Evolutionary conservation across 768 basidiomycete genomes (phyloP), one percentile per base, ranked within the genome.

Genomic region (Chalciporus piperatus): DNA sequence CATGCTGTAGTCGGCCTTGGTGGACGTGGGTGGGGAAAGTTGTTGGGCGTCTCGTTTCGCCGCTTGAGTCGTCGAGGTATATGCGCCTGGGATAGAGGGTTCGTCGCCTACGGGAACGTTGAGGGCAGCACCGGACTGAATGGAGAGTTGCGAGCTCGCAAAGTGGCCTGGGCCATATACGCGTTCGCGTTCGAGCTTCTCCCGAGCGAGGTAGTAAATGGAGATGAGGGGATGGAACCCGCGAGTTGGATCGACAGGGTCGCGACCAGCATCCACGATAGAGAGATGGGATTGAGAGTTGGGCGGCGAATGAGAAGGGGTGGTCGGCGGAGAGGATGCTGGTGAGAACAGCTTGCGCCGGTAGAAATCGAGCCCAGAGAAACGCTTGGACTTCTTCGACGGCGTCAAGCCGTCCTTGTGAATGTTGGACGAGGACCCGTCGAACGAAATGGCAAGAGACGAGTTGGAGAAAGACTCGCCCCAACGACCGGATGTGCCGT

Each of bases 201-300:
- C 97, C 47, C 92, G 78, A 5, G 95, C 90, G 17, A 99, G 83
- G 74, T 85, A 98, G 69, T 99, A 99, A 73, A 99, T 98, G 27
- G 94, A 92, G 41, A 98, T 80, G 23, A 99, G 78, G 0, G 93
- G 95, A 66, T 98, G 93, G 74, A 92, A 99, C 1, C 94, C 97
- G 48, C 82, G 75, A 13, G 92, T 96, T 5, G 96, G 95, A 64
- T 99, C 96, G 55, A 74, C 57, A 11, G 77, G 78, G 54, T 85
- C 73, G 52, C 75, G 77, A 47, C 75, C 68, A 12, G 69, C 53
- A 67, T 82, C 81, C 22, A 65, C 59, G 47, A 81, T 71, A 22
- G 79, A 76, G 6, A 83, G 72, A 45, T 80, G 78, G 1, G 79
- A 77, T 55, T 78, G 80, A 3, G 83, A 87, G 45, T 72, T 74